Evolutionary conservation across 208 protist genomes (phyloP), one percentile per base, ranked within the genome.

Genomic region (Acanthamoeba sp.): DNA sequence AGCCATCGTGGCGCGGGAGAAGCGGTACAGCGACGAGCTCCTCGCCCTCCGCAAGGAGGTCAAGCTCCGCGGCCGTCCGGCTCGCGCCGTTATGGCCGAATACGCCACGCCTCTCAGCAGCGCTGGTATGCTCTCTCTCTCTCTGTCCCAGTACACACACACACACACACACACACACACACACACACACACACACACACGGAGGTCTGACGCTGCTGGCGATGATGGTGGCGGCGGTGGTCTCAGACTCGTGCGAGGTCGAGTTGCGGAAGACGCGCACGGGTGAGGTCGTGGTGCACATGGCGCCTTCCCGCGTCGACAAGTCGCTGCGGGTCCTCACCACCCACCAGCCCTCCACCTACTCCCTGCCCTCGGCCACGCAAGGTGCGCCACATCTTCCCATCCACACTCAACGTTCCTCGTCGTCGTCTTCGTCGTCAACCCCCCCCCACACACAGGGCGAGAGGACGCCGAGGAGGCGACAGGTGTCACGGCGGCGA

Each of bases 181-280:
- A 20, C 50, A 57, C 50, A 22, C 50, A 16, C 50, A 57, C 50
- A 3, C 3, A 3, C 42, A 10, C 42, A 48, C 50, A 57, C 50
- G 50, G n/a, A n/a, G n/a, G n/a, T n/a, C n/a, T n/a, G n/a, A n/a
- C n/a, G n/a, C n/a, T n/a, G 48, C 48, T 55, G 48, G 16, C 6
- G 48, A 20, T 55, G 48, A 55, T 16, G 16, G 6, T 55, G 48
- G 48, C 48, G 48, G 27, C 59, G 59, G 12, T 12, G 50, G 16
- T 4, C 50, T 22, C 59, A 78, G 69, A 78, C 4, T 1, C 69
- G 69, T 78, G 69, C 22, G 69, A 78, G 69, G 69, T 78, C 20
- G 69, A 78, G 20, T 42, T 78, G 38, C 69, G 69, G 69, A 78
- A 78, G 69, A 78, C 69, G 69, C 29, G 38, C 24, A 45, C 69